phyloP scores from a whole-genome alignment of 208 protist species.

The Acanthamoeba triangularis region DNA sequence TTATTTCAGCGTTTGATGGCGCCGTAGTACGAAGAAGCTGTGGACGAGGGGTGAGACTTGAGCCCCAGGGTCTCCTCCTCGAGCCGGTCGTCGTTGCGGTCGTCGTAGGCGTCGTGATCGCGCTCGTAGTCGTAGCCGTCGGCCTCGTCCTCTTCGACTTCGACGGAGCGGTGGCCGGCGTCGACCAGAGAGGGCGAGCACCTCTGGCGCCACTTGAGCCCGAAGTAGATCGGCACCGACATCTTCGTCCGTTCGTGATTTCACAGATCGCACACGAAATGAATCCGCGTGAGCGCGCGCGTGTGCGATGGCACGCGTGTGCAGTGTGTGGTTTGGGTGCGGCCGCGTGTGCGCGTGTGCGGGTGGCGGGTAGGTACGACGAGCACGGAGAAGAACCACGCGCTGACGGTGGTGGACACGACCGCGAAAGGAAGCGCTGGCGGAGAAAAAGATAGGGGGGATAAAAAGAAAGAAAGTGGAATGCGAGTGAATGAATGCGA shows the following conservation, averaged over 20 bases:
- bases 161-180: not conserved
- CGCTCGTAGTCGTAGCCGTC: not conserved
- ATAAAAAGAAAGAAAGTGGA: too few species aligned
- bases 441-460: too few species aligned
- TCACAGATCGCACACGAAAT: too few species aligned
- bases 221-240: slow-evolving; percentile 9
- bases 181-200: not conserved
- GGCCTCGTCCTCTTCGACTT: slow-evolving; percentile 1
- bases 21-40: not conserved
- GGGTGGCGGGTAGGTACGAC: not conserved
- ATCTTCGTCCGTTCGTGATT: too few species aligned
- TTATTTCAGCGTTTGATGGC: not conserved
- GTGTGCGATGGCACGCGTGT: not conserved
- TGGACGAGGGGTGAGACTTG: not conserved
- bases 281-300: too few species aligned
- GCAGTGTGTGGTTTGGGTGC: too few species aligned
- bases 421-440: not conserved
- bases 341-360: not conserved
- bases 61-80: not conserved
- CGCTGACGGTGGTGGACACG: not conserved
- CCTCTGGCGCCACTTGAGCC: not conserved
- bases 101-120: not conserved
- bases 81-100: not conserved
- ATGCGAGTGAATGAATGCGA: too few species aligned
- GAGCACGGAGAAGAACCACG: not conserved